Conservation (phyloP, 306 rosid genomes). For the Prunus salicina region DNA sequence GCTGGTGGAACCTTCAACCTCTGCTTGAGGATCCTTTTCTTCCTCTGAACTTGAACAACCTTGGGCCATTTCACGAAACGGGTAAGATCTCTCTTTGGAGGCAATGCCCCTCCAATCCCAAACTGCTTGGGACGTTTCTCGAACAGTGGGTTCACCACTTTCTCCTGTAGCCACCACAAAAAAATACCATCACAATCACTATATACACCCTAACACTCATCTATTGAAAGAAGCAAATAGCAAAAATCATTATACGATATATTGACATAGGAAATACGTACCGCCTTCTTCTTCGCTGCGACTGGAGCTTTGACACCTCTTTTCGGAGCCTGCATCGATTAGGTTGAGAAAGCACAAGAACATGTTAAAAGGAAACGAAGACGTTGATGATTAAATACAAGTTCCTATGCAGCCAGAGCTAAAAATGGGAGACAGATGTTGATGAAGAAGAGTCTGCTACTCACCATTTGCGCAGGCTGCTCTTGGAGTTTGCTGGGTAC, state of each 20-base stretch:
- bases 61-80: conserved; percentile 85
- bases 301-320: conserved; percentile 40
- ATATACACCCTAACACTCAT: neutral
- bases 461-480: conserved; percentile 6
- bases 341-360: neutral
- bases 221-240: neutral
- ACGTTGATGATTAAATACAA: neutral
- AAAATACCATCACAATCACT: neutral
- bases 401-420: neutral
- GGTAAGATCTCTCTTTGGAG: conserved; percentile 76
- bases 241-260: neutral
- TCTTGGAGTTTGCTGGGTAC: neutral
- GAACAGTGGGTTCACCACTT: conserved; percentile 64
- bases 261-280: neutral
- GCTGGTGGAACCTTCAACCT: conserved; percentile 85
- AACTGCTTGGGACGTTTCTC: conserved; percentile 86
- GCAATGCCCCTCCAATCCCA: conserved; percentile 80
- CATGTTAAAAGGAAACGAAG: no score
- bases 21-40: conserved; percentile 75
- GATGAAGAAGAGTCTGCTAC: neutral
- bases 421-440: neutral
- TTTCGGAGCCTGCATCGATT: conserved; percentile 45
- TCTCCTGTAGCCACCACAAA: conserved; percentile 28
- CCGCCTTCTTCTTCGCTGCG: conserved; percentile 51
- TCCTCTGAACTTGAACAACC: conserved; percentile 67